Base-by-base conservation (phyloP, 2,329 filamentous ascomycete genomes). In the Arthroderma sp. region DNA sequence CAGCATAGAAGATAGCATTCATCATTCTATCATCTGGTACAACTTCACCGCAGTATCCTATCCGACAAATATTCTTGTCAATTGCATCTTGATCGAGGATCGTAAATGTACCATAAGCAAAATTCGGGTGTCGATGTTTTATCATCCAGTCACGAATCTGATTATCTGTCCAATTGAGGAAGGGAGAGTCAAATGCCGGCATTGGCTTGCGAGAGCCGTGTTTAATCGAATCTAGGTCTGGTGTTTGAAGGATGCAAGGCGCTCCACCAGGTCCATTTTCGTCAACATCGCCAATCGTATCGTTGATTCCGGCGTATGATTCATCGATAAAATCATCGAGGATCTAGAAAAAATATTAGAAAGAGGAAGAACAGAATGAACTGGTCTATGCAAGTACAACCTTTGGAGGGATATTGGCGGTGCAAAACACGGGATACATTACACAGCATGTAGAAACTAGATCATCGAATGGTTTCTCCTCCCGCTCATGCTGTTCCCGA, bases 161-260 rank as follows among this genome's bases (percentile, higher is more conserved):
- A 10, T 29, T 10, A 5, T 46, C 38, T 31, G 44, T 41, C 39
- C 31, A 29, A 28, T 42, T 37, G 7, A 46, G 36, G 10, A 44
- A 38, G 39, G 29, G 34, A 44, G 47, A 42, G 4, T 45, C 6
- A 31, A 48, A 47, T 5, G 39, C 15, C 28, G 11, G 29, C 45
- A 47, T 47, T 5, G 41, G 45, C 45, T 44, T 47, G 36, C 45
- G 37, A 32, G 41, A 41, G 31, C 45, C 45, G 15, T 47, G 45
- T 27, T 41, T 36, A n/a, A 47, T 47, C 31, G 36, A 44, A 32
- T 44, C 31, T 10, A 47, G 22, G 8, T 47, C 42, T 2, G n/a
- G 39, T 28, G 37, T 36, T 33, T 39, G 27, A 7, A 47, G 41
- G 10, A 47, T 47, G 31, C 45, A 44, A 9, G 41, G 36, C 6